These are phyloP conservation scores for Podospora bellae-mahoneyi DNA, from an alignment of 495 filamentous ascomycete genomes.

Conservation along the genomic window DNA sequence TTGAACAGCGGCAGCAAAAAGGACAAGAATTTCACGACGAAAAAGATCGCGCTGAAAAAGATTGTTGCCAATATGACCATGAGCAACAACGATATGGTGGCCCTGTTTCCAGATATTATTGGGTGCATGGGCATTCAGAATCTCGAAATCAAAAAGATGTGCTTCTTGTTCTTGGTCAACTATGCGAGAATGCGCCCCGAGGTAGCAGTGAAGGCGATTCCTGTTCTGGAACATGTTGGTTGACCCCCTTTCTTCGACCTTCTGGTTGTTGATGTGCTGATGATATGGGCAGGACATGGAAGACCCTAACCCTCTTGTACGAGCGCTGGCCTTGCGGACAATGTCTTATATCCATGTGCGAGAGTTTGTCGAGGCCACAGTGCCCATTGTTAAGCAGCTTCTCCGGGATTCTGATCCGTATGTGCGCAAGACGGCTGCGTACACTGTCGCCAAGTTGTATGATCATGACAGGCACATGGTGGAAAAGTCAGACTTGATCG, in stretches of 20 bases:
- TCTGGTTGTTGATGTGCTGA: slow-evolving; percentile 6
- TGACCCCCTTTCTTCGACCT: not conserved
- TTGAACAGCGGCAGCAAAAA: slow-evolving; percentile 92
- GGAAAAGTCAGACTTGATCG: slow-evolving; percentile 86
- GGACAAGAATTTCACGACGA: slow-evolving; percentile 94
- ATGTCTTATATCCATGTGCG: slow-evolving; percentile 97
- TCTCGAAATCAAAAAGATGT: slow-evolving; percentile 99
- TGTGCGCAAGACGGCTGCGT: slow-evolving; percentile 94
- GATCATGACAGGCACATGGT: slow-evolving; percentile 91
- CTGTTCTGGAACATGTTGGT: slow-evolving; percentile 75
- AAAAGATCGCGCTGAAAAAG: slow-evolving; percentile 99
- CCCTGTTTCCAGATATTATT: slow-evolving; percentile 91
- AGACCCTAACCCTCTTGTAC: slow-evolving; percentile 86
- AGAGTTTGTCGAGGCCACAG: slow-evolving; percentile 90
- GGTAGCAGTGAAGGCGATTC: slow-evolving; percentile 87
- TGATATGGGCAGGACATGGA: slow-evolving; percentile 72
- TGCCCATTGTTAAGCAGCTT: slow-evolving; percentile 76
- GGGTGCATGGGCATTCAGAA: slow-evolving; percentile 90
- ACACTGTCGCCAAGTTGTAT: slow-evolving; percentile 96
- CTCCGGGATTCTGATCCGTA: slow-evolving; percentile 91
- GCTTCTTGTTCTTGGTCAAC: slow-evolving; percentile 95
- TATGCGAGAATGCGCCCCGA: slow-evolving; percentile 95
- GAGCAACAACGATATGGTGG: slow-evolving; percentile 99
- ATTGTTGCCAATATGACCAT: slow-evolving; percentile 99
- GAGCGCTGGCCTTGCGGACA: slow-evolving; percentile 87